Conservation (phyloP, 768 basidiomycete species). For the Trametes meyenii region DNA sequence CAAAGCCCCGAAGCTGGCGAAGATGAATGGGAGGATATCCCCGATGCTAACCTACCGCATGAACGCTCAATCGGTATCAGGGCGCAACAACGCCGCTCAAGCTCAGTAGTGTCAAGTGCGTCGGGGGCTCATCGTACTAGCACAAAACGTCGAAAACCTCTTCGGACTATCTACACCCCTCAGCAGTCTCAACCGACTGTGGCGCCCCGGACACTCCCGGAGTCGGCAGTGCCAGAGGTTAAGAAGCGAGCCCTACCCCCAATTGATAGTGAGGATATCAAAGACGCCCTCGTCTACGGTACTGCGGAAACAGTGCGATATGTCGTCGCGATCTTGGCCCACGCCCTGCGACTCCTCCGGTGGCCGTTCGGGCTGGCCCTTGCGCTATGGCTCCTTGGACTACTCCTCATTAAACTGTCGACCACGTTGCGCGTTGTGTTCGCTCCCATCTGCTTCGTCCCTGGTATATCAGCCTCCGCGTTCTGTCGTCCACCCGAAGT, state of each 20-base stretch:
- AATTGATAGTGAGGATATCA: slow-evolving; percentile 29
- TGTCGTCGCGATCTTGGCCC: slow-evolving; percentile 48
- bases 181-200: slow-evolving; percentile 16
- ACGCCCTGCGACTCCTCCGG: slow-evolving; percentile 52
- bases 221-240: background rate
- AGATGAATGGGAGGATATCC: slow-evolving; percentile 25
- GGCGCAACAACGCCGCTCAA: background rate
- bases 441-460: slow-evolving; percentile 63
- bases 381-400: slow-evolving; percentile 52
- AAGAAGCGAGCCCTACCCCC: slow-evolving; percentile 31
- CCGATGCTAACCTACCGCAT: background rate
- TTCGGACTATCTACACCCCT: slow-evolving; percentile 29
- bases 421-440: slow-evolving; percentile 49
- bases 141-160: slow-evolving; percentile 12
- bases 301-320: slow-evolving; percentile 40
- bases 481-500: slow-evolving; percentile 42
- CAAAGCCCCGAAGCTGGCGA: no score
- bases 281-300: slow-evolving; percentile 20
- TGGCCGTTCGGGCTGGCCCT: slow-evolving; percentile 58
- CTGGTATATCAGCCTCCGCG: slow-evolving; percentile 52
- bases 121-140: background rate
- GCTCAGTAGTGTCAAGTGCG: slow-evolving; percentile 1
- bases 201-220: slow-evolving; percentile 28
- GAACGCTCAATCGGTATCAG: background rate
- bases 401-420: slow-evolving; percentile 46